These are phyloP conservation scores for Parietaria judaica DNA, from an alignment of 306 rosid genomes.

Conservation along the genomic window DNA sequence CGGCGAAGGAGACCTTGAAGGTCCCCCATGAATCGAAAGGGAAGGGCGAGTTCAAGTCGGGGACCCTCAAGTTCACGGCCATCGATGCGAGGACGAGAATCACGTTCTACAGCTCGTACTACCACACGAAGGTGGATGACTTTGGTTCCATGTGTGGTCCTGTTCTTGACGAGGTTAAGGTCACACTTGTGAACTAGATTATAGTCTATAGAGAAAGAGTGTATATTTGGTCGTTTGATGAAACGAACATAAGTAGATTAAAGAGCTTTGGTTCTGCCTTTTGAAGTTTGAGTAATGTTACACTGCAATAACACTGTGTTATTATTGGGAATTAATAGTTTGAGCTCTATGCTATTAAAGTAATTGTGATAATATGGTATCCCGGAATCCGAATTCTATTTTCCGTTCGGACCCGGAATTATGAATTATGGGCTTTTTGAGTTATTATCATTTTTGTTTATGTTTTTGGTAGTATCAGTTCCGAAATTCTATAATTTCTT, in stretches of 20 bases:
- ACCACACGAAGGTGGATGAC: conserved; percentile 74
- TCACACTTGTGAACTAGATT: conserved; percentile 23
- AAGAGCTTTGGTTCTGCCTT: conserved; percentile 4
- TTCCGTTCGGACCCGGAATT: no score
- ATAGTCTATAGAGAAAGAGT: conserved; percentile 14
- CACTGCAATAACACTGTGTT: neutral
- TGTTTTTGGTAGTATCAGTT: no score
- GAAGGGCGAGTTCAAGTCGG: conserved; percentile 50
- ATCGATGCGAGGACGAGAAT: conserved; percentile 54
- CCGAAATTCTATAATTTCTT: no score
- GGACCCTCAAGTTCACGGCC: conserved; percentile 62
- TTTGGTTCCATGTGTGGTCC: conserved; percentile 92
- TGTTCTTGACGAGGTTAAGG: conserved; percentile 61
- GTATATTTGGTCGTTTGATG: conserved; percentile 29
- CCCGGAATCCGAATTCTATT: no score
- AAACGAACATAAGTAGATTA: neutral
- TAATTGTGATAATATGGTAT: no score
- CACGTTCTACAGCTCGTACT: conserved; percentile 84
- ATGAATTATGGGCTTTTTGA: no score
- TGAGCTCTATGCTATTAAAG: neutral
- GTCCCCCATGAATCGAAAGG: conserved; percentile 75
- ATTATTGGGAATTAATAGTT: conserved; percentile 1
- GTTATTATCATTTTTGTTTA: no score
- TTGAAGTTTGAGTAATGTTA: neutral
- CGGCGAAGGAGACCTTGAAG: conserved; percentile 61